phyloP scores from a whole-genome alignment of 805 yeast species.

The Blastobotrys americana region DNA sequence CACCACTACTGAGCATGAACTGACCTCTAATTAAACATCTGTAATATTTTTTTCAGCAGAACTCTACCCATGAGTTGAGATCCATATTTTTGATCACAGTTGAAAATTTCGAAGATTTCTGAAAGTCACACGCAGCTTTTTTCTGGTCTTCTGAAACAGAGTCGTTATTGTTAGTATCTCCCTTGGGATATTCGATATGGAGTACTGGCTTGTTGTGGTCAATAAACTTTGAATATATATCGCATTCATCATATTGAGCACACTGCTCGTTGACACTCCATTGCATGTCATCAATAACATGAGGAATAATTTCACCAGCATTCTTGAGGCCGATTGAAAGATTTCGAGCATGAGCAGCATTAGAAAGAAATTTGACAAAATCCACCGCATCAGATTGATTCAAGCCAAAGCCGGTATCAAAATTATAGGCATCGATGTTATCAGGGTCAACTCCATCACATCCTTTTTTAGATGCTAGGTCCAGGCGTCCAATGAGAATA shows the following conservation, averaged over 20 bases:
- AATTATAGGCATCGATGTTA: slow-evolving; percentile 28
- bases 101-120: slow-evolving; percentile 16
- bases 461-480: slow-evolving; percentile 20
- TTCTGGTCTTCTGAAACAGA: slow-evolving; percentile 9
- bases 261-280: slow-evolving; percentile 30
- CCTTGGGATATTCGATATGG: slow-evolving; percentile 29
- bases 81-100: slow-evolving; percentile 25
- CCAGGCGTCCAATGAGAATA: slow-evolving; percentile 23
- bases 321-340: slow-evolving; percentile 28
- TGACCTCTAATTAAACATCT: too few relatives aligned
- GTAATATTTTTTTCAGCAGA: too few relatives aligned
- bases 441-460: slow-evolving; percentile 32
- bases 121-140: slow-evolving; percentile 7
- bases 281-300: slow-evolving; percentile 21
- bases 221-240: slow-evolving; percentile 16
- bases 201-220: slow-evolving; percentile 23
- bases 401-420: slow-evolving; percentile 27
- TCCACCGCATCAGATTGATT: slow-evolving; percentile 23
- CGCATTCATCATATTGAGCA: slow-evolving; percentile 26
- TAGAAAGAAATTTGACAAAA: slow-evolving; percentile 24
- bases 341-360: slow-evolving; percentile 18
- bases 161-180: slow-evolving; percentile 11
- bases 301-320: slow-evolving; percentile 22
- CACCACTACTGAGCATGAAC: too few relatives aligned
- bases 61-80: slow-evolving; percentile 23